These are phyloP conservation scores for Hymenochaete sp. DNA, from an alignment of 1,284 basidiomycete species.

Conservation along the genomic window DNA sequence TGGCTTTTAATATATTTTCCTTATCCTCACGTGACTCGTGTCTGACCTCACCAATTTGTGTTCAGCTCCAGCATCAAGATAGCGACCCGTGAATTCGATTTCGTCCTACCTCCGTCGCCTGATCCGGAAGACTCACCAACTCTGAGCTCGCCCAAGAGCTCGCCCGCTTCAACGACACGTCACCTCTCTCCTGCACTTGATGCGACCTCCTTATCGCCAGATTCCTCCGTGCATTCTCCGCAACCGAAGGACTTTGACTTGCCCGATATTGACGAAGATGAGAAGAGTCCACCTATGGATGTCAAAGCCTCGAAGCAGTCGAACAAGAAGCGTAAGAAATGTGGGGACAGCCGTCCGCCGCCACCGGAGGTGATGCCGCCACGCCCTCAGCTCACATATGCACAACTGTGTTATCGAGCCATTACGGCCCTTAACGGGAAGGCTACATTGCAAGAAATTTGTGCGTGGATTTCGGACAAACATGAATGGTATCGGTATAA, in stretches of 20 bases:
- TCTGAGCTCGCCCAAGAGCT: conserved; percentile 64
- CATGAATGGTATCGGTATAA: conserved; percentile 86
- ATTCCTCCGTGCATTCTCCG: conserved; percentile 67
- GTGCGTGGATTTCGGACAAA: conserved; percentile 82
- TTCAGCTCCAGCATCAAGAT: conserved; percentile 95
- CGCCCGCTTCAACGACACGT: conserved; percentile 50
- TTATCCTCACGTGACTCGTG: conserved; percentile 12
- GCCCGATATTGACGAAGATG: conserved; percentile 19
- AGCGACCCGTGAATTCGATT: conserved; percentile 94
- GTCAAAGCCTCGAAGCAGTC: too few relatives aligned
- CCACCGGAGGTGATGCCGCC: conserved; percentile 69
- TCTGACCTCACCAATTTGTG: conserved; percentile 16
- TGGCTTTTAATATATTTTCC: background rate
- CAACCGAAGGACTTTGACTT: conserved; percentile 30
- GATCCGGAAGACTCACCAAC: conserved; percentile 68
- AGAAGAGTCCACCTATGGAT: conserved; percentile 28
- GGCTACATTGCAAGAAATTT: conserved; percentile 87
- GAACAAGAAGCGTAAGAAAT: conserved; percentile 68
- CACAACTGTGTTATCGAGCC: conserved; percentile 70
- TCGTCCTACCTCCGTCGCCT: conserved; percentile 77
- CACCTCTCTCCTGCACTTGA: conserved; percentile 63
- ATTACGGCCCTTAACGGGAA: conserved; percentile 74
- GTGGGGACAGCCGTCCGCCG: conserved; percentile 36
- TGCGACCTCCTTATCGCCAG: conserved; percentile 71
- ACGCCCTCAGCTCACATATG: conserved; percentile 70